Percentiles rank a stretch among this genome's conserved stretches.
phyloP scores from a whole-genome alignment of 257 asterid species.

The Lycium barbarum region DNA sequence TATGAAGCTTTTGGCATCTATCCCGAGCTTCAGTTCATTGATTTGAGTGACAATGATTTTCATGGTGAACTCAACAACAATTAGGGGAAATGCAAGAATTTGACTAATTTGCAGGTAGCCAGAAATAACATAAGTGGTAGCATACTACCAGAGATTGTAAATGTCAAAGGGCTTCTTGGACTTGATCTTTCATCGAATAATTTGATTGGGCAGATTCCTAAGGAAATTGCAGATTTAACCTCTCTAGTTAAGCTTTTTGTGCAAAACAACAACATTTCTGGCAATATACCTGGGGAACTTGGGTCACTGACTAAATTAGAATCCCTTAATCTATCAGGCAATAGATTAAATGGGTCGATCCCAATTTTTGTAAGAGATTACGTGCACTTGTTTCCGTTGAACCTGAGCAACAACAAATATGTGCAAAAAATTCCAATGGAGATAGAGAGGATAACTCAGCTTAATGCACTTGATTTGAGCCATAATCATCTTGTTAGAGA shows the following conservation, averaged over 20 bases:
- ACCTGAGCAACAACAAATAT: neutral
- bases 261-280: constrained; percentile 17
- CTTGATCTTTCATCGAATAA: constrained; percentile 3
- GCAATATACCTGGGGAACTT: neutral
- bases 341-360: neutral
- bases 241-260: neutral
- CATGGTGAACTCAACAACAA: constrained; percentile 24
- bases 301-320: neutral
- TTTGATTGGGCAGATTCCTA: constrained; percentile 24
- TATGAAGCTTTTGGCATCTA: neutral
- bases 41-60: constrained; percentile 16
- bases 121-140: neutral
- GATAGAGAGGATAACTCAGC: neutral
- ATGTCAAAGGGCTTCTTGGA: neutral
- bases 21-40: neutral
- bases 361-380: neutral
- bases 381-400: neutral
- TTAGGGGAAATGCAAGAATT: neutral
- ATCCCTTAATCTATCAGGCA: neutral
- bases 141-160: constrained; percentile 29
- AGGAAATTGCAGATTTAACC: constrained; percentile 6
- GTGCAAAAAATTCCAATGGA: neutral
- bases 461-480: neutral
- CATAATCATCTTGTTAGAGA: neutral
- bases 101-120: neutral